These are phyloP conservation scores for Musa troglodytarum DNA, from an alignment of 176 grass and related monocot species.

Conservation along the genomic window DNA sequence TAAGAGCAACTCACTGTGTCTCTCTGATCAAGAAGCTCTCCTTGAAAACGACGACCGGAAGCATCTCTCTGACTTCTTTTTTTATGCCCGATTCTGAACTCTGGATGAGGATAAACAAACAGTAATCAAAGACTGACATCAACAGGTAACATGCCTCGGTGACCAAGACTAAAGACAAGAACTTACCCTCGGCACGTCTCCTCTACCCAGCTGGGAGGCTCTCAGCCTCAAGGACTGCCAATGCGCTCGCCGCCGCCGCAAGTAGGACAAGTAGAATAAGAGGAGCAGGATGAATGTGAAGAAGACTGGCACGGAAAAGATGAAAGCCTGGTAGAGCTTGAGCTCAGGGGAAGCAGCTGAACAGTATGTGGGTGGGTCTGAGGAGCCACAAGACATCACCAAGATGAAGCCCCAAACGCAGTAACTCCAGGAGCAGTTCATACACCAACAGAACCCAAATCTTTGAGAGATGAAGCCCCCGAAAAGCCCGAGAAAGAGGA, in stretches of 20 bases:
- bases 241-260: constrained; percentile 63
- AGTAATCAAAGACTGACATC: background rate
- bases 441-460: background rate
- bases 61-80: constrained; percentile 83
- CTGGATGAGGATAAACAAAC: constrained; percentile 36
- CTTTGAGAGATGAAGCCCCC: background rate
- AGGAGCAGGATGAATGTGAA: constrained; percentile 74
- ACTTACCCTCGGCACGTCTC: constrained; percentile 62
- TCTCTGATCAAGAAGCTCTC: constrained; percentile 91
- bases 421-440: background rate
- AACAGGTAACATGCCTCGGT: background rate
- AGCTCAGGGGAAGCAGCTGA: constrained; percentile 64
- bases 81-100: constrained; percentile 57
- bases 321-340: constrained; percentile 86
- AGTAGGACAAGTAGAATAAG: constrained; percentile 85
- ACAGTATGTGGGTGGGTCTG: constrained; percentile 64
- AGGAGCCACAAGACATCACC: constrained; percentile 70
- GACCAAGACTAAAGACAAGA: background rate
- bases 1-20: constrained; percentile 65
- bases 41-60: constrained; percentile 85
- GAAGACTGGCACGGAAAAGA: constrained; percentile 88
- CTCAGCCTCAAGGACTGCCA: constrained; percentile 76
- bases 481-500: background rate
- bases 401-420: background rate
- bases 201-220: constrained; percentile 46